Evolutionary conservation across 208 protist genomes (phyloP), one percentile per base, ranked within the genome.

Genomic region (Wallacemonas rigidus): DNA sequence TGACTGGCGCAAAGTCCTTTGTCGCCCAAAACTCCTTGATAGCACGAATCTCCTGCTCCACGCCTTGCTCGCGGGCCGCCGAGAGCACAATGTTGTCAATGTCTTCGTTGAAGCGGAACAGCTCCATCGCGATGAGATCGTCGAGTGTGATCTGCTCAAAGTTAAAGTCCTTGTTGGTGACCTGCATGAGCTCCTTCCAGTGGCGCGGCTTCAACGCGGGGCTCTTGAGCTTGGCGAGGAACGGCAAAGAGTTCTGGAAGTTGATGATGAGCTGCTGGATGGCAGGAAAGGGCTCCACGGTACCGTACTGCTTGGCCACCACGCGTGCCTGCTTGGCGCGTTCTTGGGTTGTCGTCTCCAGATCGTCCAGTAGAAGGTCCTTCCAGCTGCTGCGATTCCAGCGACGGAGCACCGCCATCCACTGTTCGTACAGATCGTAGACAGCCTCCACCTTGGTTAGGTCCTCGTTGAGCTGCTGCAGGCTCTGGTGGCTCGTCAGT

Each of bases 351-450:
- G 95, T 97, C 35, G 81, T 90, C 69, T 93, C 83, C n/a, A 99
- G 81, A 70, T 98, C 92, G 26, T 98, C 86, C 17, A 99, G 76
- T 69, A 99, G 86, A n/a, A 99, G 82, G 71, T 99, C 97, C 71
- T 93, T 95, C 97, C 98, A 99, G 69, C 98, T 96, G 67, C 95
- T 99, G 53, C 82, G 83, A 64, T 97, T 98, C 98, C 98, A 99
- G 8, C 98, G 88, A 15, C 83, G 85, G 58, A 98, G 85, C 55
- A 92, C 82, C 41, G 85, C 84, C 55, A 91, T 85, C 90, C 95
- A 97, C 50, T 98, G 91, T 73, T 88, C 86, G 86, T 98, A 99
- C 6, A 99, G 63, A 17, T 97, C 87, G 80, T 98, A 99, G 50
- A 99, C 93, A 9, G 80, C 80, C 72, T 97, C 87, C 45, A 98